phyloP scores from a whole-genome alignment of 495 filamentous ascomycete species.

The Penicillium turbatum region DNA sequence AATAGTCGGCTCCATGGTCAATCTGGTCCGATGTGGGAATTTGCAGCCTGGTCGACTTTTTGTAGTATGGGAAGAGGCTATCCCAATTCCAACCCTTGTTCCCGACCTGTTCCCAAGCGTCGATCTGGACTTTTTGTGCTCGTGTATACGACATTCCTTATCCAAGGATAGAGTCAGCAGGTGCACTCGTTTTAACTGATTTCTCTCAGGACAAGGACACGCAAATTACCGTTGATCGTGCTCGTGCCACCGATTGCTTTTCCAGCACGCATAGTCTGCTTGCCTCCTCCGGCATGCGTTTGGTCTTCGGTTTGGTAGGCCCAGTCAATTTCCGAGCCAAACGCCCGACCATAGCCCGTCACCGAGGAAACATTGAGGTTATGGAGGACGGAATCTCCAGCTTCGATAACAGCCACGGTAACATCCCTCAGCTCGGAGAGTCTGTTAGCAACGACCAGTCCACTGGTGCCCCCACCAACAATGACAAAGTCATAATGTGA shows the following conservation, averaged over 20 bases:
- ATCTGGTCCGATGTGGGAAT: slow-evolving; percentile 36
- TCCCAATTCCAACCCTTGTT: slow-evolving; percentile 64
- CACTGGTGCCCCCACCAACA: slow-evolving; percentile 50
- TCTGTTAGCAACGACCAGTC: slow-evolving; percentile 48
- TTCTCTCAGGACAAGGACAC: too few species aligned
- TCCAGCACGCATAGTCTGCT: slow-evolving; percentile 41
- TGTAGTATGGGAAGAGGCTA: slow-evolving; percentile 54
- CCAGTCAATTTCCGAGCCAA: slow-evolving; percentile 49
- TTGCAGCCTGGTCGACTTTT: slow-evolving; percentile 40
- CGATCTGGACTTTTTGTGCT: slow-evolving; percentile 35
- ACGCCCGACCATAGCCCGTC: slow-evolving; percentile 32
- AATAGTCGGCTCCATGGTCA: slow-evolving; percentile 40
- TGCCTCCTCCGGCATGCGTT: slow-evolving; percentile 28
- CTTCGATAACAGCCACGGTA: slow-evolving; percentile 51
- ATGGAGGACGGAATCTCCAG: slow-evolving; percentile 44
- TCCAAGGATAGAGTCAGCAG: neutral
- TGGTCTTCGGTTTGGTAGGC: slow-evolving; percentile 45
- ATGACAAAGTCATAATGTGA: slow-evolving; percentile 41
- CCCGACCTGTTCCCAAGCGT: slow-evolving; percentile 56
- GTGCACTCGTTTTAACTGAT: neutral
- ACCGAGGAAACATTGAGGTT: slow-evolving; percentile 49
- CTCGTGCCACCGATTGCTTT: slow-evolving; percentile 52
- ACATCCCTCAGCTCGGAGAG: slow-evolving; percentile 43
- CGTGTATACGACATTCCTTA: slow-evolving; percentile 48
- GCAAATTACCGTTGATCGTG: slow-evolving; percentile 43